Evolutionary conservation across 805 yeast genomes (phyloP), one percentile per base, ranked within the genome.

Genomic region (Debaryomyces castellii): DNA sequence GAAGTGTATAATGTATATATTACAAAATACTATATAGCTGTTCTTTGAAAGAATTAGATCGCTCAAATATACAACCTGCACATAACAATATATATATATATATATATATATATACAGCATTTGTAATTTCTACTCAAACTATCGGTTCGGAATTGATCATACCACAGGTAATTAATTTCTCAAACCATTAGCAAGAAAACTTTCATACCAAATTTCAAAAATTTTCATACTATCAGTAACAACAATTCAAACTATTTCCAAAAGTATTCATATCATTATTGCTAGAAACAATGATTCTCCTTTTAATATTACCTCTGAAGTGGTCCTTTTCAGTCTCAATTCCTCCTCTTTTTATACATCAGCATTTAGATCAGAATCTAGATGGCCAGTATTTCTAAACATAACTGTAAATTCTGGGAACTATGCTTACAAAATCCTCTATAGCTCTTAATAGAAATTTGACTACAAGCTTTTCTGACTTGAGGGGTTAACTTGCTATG

Each of bases 161-260:
- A n/a, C n/a, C n/a, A n/a, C n/a, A n/a, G n/a, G n/a, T n/a, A n/a
- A n/a, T n/a, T n/a, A n/a, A n/a, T n/a, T n/a, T n/a, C n/a, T n/a
- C n/a, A n/a, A n/a, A n/a, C 33, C 33, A 28, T 28, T 28, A 28
- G 33, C 33, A 28, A 28, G 33, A 28, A 28, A 28, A 28, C 33
- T 28, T 12, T 28, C 33, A 28, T 28, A 28, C 33, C 33, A 28
- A 28, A 28, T 7, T 28, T 28, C 33, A 28, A 28, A 28, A 23
- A 9, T 23, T 6, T 23, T 23, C 25, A 23, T 23, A 23, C 33
- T n/a, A 28, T 12, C 33, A 28, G 33, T 5, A 28, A 28, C 33
- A 28, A 28, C 33, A 28, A 7, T n/a, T 10, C 33, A 28, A 28
- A 14, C 33, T 28, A 28, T 28, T 28, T 28, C 33, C 33, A 28